These are phyloP conservation scores for Malassezia nana DNA, from an alignment of 1,284 basidiomycete species.

Conservation along the genomic window DNA sequence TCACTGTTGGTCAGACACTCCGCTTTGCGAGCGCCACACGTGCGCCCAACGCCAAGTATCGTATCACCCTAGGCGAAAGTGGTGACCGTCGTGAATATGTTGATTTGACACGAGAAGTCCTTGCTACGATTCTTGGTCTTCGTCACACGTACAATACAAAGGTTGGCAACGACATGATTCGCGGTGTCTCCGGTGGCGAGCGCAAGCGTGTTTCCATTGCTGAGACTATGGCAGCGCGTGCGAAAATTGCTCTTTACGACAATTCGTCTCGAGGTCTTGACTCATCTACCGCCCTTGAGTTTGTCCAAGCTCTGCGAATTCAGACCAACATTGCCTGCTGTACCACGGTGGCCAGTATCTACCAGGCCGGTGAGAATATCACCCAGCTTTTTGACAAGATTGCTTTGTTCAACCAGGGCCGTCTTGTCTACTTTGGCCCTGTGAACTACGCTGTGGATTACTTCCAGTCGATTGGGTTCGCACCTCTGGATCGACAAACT, in stretches of 20 bases:
- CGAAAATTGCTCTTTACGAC: constrained; percentile 34
- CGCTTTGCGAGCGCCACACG: constrained; percentile 23
- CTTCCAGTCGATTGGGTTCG: constrained; percentile 63
- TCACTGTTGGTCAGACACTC: constrained; percentile 34
- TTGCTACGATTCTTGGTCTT: constrained; percentile 42
- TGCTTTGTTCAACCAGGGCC: constrained; percentile 65
- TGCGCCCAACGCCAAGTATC: constrained; percentile 17
- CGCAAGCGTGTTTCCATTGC: constrained; percentile 34
- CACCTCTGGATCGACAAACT: constrained; percentile 57
- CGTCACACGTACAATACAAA: constrained; percentile 29
- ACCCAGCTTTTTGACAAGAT: constrained; percentile 49
- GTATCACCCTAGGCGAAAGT: constrained; percentile 26
- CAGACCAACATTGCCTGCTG: constrained; percentile 46
- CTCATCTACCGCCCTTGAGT: constrained; percentile 32
- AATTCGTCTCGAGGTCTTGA: constrained; percentile 50
- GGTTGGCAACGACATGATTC: constrained; percentile 29
- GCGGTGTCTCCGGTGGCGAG: constrained; percentile 50
- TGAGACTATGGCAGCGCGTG: constrained; percentile 49
- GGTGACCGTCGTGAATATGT: constrained; percentile 32
- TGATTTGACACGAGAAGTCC: constrained; percentile 23
- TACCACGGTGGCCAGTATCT: constrained; percentile 49
- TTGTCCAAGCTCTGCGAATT: constrained; percentile 45
- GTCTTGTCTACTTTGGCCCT: constrained; percentile 69
- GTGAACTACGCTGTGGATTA: constrained; percentile 63
- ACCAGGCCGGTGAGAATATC: constrained; percentile 57